Base-by-base conservation (phyloP, 768 basidiomycete genomes). In the Royoungia palumana region DNA sequence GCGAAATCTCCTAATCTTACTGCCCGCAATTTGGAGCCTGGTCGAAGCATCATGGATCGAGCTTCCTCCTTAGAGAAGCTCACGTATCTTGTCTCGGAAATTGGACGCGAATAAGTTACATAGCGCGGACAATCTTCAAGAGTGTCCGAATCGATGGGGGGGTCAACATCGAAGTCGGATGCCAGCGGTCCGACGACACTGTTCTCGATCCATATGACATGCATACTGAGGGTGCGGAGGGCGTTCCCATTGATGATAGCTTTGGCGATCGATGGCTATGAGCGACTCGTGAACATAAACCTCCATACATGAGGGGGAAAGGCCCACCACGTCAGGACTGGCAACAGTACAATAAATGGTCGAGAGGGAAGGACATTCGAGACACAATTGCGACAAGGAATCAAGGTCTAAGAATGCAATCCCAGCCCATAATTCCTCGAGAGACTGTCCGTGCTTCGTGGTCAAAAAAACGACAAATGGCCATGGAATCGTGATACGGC, bases 21-120 rank as follows among this genome's bases (percentile, higher is more conserved):
- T 13, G 69, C 58, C 22, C 81, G 68, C 54, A 85, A 53, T 43
- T 64, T 71, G 14, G 78, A 78, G 41, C 69, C 67, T 10, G 65
- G 66, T 5, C 74, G 70, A 19, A 77, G 63, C 82, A 83, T 84
- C 70, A 82, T 69, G 28, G 70, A 57, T n/a, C 58, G 67, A 7
- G 79, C 80, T 46, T 76, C 68, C 14, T 73, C 68, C 14, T 69
- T 45, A 12, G 71, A 71, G 51, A 79, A 76, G 20, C 49, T 43
- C 17, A 53, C 51, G 10, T 54, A 25, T 45, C 58, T 56, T 9
- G 36, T 35, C 22, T 41, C 53, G 14, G 34, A 45, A 16, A 34
- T 4, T 16, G n/a, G n/a, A 14, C 22, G 30, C 20, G n/a, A n/a
- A n/a, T n/a, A 28, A 21, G 54, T 49, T 10, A 32, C 10, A 22